Conservation (phyloP, 1,284 basidiomycete species). For the Leccinum pachyderme region DNA sequence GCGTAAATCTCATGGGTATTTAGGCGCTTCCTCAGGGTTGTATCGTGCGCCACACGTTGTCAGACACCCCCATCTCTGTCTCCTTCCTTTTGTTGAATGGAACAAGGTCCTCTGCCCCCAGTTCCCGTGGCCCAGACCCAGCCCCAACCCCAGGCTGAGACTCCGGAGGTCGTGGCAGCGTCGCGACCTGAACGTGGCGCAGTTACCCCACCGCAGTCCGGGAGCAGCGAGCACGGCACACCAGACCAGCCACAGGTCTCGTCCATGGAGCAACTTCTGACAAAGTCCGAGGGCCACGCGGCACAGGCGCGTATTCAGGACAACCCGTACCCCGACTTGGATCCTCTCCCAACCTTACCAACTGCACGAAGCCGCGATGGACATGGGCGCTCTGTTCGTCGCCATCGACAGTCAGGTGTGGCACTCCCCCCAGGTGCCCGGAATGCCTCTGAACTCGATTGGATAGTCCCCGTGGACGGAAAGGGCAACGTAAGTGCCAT, state of each 20-base stretch:
- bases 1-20: not conserved
- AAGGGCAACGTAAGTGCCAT: slow-evolving; percentile 18
- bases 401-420: not conserved
- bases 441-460: slow-evolving; percentile 22
- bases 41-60: not conserved
- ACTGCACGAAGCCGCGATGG: slow-evolving; percentile 18
- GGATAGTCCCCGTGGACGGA: slow-evolving; percentile 27
- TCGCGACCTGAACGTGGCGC: slow-evolving; percentile 5
- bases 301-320: not conserved
- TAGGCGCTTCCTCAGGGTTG: not conserved
- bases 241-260: slow-evolving; percentile 2
- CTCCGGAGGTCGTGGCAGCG: not conserved
- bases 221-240: not conserved
- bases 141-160: not conserved
- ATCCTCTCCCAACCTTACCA: slow-evolving; percentile 2
- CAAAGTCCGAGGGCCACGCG: slow-evolving; percentile 3
- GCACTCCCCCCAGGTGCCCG: not conserved
- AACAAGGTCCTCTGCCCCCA: not conserved
- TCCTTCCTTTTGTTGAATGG: not conserved
- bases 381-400: slow-evolving; percentile 13
- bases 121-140: not conserved
- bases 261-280: slow-evolving; percentile 14
- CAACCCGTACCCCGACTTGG: slow-evolving; percentile 13
- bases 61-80: not conserved
- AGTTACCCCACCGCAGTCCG: not conserved